Evolutionary conservation across 768 basidiomycete genomes (phyloP), one percentile per base, ranked within the genome.

Genomic region (Suillus discolor): DNA sequence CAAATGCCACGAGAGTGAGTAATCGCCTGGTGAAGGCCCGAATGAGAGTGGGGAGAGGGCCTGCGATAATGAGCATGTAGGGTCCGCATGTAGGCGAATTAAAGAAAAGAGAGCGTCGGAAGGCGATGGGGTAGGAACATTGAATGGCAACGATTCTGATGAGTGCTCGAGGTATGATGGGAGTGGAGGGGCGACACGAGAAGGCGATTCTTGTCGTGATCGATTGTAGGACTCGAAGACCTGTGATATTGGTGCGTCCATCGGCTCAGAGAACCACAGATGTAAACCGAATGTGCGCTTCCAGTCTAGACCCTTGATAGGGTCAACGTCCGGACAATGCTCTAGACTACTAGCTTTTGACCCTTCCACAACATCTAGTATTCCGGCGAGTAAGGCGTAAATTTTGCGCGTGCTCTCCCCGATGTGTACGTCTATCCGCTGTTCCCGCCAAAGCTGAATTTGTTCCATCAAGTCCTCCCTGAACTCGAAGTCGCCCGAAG

Each of bases 251-350:
- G 92, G 81, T 3, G 90, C 84, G 66, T 92, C 85, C 69, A 94
- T 82, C 3, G 87, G 83, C 51, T 89, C 84, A 1, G 88, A 88
- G 74, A 89, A 98, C 97, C 97, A 99, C 39, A 99, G 79, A 67
- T 90, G 89, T 53, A 98, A 79, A 3, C 94, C 97, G 73, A 99
- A 93, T 1, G 90, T 89, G 23, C 95, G 87, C 75, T 95, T 96
- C 97, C 97, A 99, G 74, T 97, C 96, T 62, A 98, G 77, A 0
- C 87, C 91, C 62, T 88, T 80, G 20, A 87, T 81, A 6, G 97
- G 80, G 63, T 86, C 80, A 34, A 93, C 72, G 63, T 90, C 88
- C 15, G 80, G 74, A 72, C 82, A 83, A 55, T 84, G 85, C 68
- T 83, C 81, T 28, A 83, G 70, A 20, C 85, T 86, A 34, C 81